Percentiles rank a stretch among this genome's conserved stretches.
These are phyloP conservation scores for Quercus rubra DNA, from an alignment of 306 rosid species.

Conservation along the genomic window DNA sequence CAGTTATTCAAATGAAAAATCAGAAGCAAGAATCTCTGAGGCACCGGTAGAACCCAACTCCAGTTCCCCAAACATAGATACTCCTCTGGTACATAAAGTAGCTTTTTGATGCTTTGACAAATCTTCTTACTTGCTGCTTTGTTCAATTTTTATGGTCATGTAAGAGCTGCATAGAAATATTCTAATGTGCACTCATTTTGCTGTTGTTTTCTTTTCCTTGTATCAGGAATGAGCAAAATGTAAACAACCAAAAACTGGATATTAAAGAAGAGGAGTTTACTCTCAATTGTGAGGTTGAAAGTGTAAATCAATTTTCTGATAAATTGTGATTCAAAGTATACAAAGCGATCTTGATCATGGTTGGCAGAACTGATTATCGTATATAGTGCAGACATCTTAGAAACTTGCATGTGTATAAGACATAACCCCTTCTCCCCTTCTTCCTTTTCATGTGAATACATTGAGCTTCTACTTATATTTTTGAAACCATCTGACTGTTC, in stretches of 20 bases:
- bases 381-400: slow-evolving; percentile 27
- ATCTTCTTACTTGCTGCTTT: background rate
- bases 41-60: slow-evolving; percentile 42
- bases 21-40: slow-evolving; percentile 69
- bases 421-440: slow-evolving; percentile 9
- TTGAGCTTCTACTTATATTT: slow-evolving; percentile 1
- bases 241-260: slow-evolving; percentile 19
- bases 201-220: slow-evolving; percentile 4
- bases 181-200: background rate
- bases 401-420: slow-evolving; percentile 19
- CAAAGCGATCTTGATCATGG: slow-evolving; percentile 15
- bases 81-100: slow-evolving; percentile 44
- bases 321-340: slow-evolving; percentile 18
- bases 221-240: slow-evolving; percentile 40
- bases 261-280: slow-evolving; percentile 16
- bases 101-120: background rate
- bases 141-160: background rate
- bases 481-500: background rate
- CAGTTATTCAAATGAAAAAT: slow-evolving; percentile 90
- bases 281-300: background rate
- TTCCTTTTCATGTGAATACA: background rate
- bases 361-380: slow-evolving; percentile 15
- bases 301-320: background rate
- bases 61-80: slow-evolving; percentile 25
- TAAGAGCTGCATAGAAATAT: background rate